Percentiles rank a stretch among this genome's conserved stretches.
Evolutionary conservation across 192 early-diverging fungal species (phyloP).

Genomic region (Entophlyctis helioformis): DNA sequence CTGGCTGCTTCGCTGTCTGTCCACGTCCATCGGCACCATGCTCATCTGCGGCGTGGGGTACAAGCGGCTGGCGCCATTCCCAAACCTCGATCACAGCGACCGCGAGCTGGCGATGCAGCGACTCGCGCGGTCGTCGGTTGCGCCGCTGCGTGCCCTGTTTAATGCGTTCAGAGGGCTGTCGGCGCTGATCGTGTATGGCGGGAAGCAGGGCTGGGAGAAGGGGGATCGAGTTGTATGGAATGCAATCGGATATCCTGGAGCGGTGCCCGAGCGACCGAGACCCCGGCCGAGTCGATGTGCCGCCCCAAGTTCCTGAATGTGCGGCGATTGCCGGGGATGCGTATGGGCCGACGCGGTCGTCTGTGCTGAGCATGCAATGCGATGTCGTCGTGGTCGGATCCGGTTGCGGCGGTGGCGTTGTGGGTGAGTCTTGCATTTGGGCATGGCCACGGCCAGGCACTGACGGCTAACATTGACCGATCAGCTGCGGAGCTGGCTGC

Average conservation of each 20-base stretch:
- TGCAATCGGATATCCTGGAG: slow-evolving; percentile 40
- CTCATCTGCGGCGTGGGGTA: slow-evolving; percentile 8
- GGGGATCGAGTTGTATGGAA: slow-evolving; percentile 14
- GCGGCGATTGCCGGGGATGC: slow-evolving; percentile 13
- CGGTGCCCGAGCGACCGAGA: slow-evolving; percentile 26
- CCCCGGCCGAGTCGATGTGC: slow-evolving; percentile 24
- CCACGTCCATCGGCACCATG: slow-evolving; percentile 12
- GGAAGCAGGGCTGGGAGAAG: not conserved
- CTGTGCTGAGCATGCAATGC: slow-evolving; percentile 6
- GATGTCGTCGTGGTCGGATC: slow-evolving; percentile 62
- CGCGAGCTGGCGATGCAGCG: slow-evolving; percentile 14
- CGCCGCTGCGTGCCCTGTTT: slow-evolving; percentile 14
- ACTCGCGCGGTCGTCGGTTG: slow-evolving; percentile 8
- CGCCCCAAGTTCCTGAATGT: slow-evolving; percentile 41
- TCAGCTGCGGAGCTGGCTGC: slow-evolving; percentile 49
- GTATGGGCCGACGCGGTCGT: slow-evolving; percentile 4
- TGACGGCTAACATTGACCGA: not conserved
- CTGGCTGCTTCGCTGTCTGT: slow-evolving; percentile 11
- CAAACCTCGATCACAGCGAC: slow-evolving; percentile 11
- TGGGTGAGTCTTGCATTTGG: slow-evolving; percentile 2
- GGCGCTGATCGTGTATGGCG: slow-evolving; percentile 9
- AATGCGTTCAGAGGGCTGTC: slow-evolving; percentile 12
- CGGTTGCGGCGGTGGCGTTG: slow-evolving; percentile 57
- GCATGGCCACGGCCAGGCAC: not conserved
- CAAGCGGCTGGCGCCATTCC: slow-evolving; percentile 11